Base-by-base conservation (phyloP, 2,329 filamentous ascomycete species). In the Arthrobotrys sphaeroides region DNA sequence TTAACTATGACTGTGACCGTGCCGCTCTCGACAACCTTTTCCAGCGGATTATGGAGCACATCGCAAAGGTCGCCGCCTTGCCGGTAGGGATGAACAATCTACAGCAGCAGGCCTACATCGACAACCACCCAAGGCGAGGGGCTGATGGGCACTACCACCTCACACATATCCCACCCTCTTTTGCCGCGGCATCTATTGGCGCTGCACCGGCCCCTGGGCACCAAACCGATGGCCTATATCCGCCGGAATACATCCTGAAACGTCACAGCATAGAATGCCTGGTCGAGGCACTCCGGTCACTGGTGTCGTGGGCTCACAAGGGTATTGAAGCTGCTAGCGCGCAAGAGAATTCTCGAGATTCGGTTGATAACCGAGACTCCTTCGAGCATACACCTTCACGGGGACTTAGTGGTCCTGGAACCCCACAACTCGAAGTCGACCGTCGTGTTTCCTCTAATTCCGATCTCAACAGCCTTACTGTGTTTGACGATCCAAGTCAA, bases 1-100 rank as follows among this genome's bases (percentile, higher is more conserved):
- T 99, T 77, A 99, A 99, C 83, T 99, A 99, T 81, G 95, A 99
- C 82, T 99, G 95, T 83, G 96, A 98, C 80, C 88, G 94, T 74
- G 93, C 93, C 42, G 89, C 89, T 7, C 88, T 98, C 73, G 94
- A 98, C 83, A 99, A 99, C 82, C 95, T 98, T 83, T 99, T 96
- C 82, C 95, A 99, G 83, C 86, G 88, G 18, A 90, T 98, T 64
- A 94, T 99, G 57, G 96, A 99, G 82, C 93, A 98, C 82, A 85
- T 99, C 16, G 95, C 94, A 31, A 91, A 90, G 79, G 91, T 97
- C 79, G 92, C 93, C 1, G 95, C 91, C 62, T 87, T 90, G 7
- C 90, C 94, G 0, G 90, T 97, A 3, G 82, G 89, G 7, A 88
- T 97, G 40, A 93, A 89, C 1, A 85, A 90, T 0, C 83, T 89